phyloP scores from a whole-genome alignment of 1,139 yeast species.

The Blastobotrys indianensis region DNA sequence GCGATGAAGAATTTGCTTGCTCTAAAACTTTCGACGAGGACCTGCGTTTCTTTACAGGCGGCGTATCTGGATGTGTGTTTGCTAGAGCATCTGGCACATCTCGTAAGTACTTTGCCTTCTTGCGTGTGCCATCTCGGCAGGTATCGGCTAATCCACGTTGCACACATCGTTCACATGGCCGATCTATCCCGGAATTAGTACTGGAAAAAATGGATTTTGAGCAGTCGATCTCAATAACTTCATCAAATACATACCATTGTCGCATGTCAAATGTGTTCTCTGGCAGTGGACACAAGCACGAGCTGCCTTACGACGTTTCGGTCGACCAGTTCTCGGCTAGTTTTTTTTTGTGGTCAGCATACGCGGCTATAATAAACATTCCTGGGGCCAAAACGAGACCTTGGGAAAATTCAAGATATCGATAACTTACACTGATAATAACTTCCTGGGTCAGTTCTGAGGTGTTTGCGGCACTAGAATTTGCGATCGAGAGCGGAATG shows the following conservation, averaged over 20 bases:
- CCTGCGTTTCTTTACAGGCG: slow-evolving; percentile 1
- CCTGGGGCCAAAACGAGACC: neutral
- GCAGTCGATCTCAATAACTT: too few relatives aligned
- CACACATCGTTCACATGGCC: slow-evolving; percentile 83
- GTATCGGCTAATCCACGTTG: slow-evolving; percentile 61
- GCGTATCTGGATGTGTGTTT: slow-evolving; percentile 2
- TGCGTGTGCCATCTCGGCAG: slow-evolving; percentile 88
- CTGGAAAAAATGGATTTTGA: too few relatives aligned
- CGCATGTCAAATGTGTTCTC: slow-evolving; percentile 83
- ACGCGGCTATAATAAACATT: neutral
- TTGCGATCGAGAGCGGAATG: too few relatives aligned
- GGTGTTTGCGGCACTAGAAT: too few relatives aligned
- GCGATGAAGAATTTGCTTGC: neutral
- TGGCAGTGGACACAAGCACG: slow-evolving; percentile 88
- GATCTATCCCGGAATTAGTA: slow-evolving; percentile 16
- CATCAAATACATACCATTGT: slow-evolving; percentile 35
- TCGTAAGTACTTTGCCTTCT: slow-evolving; percentile 69
- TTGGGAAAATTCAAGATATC: neutral
- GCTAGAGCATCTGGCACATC: slow-evolving; percentile 22
- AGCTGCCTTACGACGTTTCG: slow-evolving; percentile 52
- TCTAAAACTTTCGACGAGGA: neutral
- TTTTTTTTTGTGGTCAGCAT: neutral
- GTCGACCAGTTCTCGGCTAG: slow-evolving; percentile 33
- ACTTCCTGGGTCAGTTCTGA: slow-evolving; percentile 10
- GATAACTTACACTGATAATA: slow-evolving; percentile 18